Percentiles rank a stretch among this genome's conserved stretches.
Conservation (phyloP, 2,329 filamentous ascomycete genomes). For the Cladosporium phlei region DNA sequence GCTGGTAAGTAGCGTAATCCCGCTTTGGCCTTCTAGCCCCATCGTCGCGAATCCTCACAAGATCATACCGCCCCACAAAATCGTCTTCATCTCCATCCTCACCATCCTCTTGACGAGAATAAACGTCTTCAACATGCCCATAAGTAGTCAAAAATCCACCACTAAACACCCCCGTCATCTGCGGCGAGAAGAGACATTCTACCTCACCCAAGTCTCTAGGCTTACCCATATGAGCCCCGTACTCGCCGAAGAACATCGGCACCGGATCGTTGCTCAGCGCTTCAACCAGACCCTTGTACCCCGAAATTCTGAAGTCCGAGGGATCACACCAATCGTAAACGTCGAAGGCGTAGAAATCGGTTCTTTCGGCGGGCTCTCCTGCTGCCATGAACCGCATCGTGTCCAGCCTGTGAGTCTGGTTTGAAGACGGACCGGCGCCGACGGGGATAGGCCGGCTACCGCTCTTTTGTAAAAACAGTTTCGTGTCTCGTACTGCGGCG, state of each 20-base stretch:
- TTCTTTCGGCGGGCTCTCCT: constrained; percentile 11
- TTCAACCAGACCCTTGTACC: constrained; percentile 18
- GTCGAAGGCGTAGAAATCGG: constrained; percentile 17
- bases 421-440: constrained; percentile 11
- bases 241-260: constrained; percentile 20
- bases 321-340: constrained; percentile 17
- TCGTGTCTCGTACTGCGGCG: constrained; percentile 19
- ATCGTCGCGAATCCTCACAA: constrained; percentile 15
- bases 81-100: not conserved
- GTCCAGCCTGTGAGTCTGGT: not conserved
- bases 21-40: constrained; percentile 11
- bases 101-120: not conserved
- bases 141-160: constrained; percentile 22
- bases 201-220: constrained; percentile 20
- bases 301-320: constrained; percentile 20
- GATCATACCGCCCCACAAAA: constrained; percentile 14
- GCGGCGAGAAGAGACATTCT: constrained; percentile 18
- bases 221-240: constrained; percentile 14
- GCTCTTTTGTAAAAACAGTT: constrained; percentile 16
- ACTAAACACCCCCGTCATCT: constrained; percentile 22
- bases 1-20: constrained; percentile 16
- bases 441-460: constrained; percentile 16
- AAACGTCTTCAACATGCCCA: not conserved
- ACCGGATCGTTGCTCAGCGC: constrained; percentile 5
- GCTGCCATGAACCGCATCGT: constrained; percentile 19